phyloP scores from a whole-genome alignment of 139 green algal species.

The Chlorella sp. region DNA sequence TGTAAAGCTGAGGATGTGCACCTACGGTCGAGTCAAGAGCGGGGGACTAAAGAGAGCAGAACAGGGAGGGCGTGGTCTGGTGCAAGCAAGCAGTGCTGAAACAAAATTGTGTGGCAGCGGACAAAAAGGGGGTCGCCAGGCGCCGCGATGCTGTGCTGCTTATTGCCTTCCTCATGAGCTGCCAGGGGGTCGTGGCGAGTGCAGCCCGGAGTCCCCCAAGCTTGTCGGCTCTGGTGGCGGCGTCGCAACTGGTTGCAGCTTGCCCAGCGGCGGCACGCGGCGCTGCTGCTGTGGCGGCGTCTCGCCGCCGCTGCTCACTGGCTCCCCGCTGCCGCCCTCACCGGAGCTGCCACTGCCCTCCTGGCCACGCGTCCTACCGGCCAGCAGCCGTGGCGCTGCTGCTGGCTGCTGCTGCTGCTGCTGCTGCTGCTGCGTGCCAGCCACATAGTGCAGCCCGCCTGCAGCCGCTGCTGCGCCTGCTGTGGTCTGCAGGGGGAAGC shows the following conservation, averaged over 20 bases:
- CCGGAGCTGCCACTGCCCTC: neutral
- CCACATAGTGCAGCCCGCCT: neutral
- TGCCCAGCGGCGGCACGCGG: neutral
- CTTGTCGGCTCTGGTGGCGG: neutral
- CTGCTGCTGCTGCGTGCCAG: neutral
- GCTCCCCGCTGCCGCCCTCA: neutral
- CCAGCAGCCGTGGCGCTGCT: neutral
- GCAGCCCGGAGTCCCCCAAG: slow-evolving; percentile 17
- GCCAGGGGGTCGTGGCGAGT: slow-evolving; percentile 9
- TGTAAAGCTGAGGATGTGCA: neutral
- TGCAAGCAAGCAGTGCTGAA: too few species aligned
- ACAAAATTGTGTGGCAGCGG: too few species aligned
- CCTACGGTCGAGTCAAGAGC: neutral
- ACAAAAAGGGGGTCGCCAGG: too few species aligned
- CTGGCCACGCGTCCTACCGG: slow-evolving; percentile 5
- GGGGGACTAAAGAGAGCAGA: neutral
- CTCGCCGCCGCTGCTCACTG: neutral
- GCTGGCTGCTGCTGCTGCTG: neutral
- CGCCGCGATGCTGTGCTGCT: too few species aligned
- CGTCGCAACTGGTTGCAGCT: neutral
- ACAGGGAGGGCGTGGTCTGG: neutral
- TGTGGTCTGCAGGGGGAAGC: neutral
- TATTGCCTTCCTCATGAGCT: neutral
- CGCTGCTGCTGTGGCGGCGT: neutral
- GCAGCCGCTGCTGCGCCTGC: neutral